Evolutionary conservation across 352 stramenopile species (phyloP), one percentile per base, ranked within the genome.

Genomic region (Aphanomyces cochlioides): DNA sequence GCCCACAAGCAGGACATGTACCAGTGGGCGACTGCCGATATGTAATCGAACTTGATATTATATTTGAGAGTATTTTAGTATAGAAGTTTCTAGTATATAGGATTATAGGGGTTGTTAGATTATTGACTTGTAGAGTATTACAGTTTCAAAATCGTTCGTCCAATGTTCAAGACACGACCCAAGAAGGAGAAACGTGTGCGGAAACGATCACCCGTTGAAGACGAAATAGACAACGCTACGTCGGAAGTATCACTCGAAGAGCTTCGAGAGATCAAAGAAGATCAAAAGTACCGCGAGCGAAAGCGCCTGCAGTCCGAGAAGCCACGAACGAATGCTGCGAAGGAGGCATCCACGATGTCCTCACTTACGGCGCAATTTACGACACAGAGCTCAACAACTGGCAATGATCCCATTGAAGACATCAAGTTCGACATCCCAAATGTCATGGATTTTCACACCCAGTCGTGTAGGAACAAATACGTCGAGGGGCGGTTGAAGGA

Each of bases 11-110:
- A 91, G 67, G 85, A 95, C 61, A 81, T 84, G 38, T 95, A 95
- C 77, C 81, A 83, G 50, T 91, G 90, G 53, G 84, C 85, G 21
- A 83, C 91, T 37, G 85, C 85, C 3, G 85, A 95, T 71, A 95
- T 95, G 87, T 94, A 90, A 64, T 15, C n/a, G 43, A 39, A 12
- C 3, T 40, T 40, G 12, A 13, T 39, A 37, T 19, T 40, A 17
- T 28, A 59, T 40, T 45, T 39, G 54, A 39, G 67, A 73, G 41
- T 67, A 34, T 41, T 37, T 57, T 28, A 28, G 28, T 28, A 28
- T 28, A 28, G 28, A 28, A 28, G 2, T 28, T 28, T 28, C 43
- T 63, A 34, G 53, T 28, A 2, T 59, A 34, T 60, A 60, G 15
- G 19, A 60, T 53, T 53, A 53, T 15, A 53, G 13, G 1, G 45